Evolutionary conservation across 179 eudicot species (phyloP).

Genomic region (Actinidia arguta): DNA sequence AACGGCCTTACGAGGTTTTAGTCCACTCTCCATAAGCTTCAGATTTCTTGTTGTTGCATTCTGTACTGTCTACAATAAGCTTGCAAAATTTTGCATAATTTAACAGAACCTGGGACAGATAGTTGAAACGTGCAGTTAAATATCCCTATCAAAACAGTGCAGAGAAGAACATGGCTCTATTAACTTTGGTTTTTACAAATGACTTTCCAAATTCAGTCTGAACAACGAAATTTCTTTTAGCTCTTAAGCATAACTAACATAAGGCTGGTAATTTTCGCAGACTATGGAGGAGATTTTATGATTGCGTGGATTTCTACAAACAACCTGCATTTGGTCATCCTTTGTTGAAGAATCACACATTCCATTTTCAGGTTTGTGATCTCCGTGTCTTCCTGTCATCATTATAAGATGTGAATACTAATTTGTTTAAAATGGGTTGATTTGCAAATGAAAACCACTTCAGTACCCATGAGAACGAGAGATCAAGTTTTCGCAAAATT

Average conservation of each 20-base stretch:
- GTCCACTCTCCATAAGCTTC: no score
- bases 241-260: neutral
- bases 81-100: no score
- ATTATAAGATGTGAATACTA: neutral
- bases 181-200: no score
- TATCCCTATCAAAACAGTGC: no score
- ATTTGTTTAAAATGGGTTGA: neutral
- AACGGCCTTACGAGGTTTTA: no score
- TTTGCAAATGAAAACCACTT: slow-evolving; percentile 12
- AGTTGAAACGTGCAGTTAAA: no score
- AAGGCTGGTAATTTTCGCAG: neutral
- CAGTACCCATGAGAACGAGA: neutral
- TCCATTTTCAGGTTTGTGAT: neutral
- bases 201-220: no score
- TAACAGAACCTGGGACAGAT: no score
- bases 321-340: slow-evolving; percentile 8
- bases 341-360: slow-evolving; percentile 7
- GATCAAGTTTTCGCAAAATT: neutral
- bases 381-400: no score
- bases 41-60: neutral
- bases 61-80: no score
- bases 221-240: no score
- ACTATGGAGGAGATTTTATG: neutral
- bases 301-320: slow-evolving; percentile 14
- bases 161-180: no score